Base-by-base conservation (phyloP, 2,329 filamentous ascomycete genomes). In the Penicillium sp. region DNA sequence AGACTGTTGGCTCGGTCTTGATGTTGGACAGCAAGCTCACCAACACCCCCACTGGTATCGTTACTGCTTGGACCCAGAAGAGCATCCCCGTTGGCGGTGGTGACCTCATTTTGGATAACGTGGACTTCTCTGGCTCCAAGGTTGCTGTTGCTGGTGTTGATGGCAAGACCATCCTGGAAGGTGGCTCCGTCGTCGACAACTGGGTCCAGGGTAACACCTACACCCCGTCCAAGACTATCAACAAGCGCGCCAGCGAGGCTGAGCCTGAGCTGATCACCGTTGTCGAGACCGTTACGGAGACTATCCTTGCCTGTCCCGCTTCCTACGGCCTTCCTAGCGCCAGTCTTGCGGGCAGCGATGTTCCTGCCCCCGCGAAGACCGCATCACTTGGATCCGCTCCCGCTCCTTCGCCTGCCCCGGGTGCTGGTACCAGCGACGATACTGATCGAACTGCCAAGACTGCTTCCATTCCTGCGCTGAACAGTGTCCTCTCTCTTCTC, bases 141-240 rank as follows among this genome's bases (percentile, higher is more conserved):
- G 81, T 84, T 25, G 91, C 90, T 33, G 84, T 97, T 53, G 80
- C 85, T 53, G 77, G 79, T 51, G 71, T 78, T 23, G 80, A 78
- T 61, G 87, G 85, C 45, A 79, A 82, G 43, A 74, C 77, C 5
- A 79, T 96, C 44, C 83, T 97, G 31, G 77, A 80, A 2, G 91
- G 91, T 59, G 89, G 89, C 67, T 79, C 82, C 47, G 83, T 86
- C 62, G 82, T 97, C 58, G 73, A 79, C 2, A 87, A 86, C 6
- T 99, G 89, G 84, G 82, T 86, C 23, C 92, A 97, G 74, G 94
- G 94, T 49, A 88, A 89, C 61, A 81, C 85, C 45, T 93, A 96
- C 75, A 80, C 71, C 8, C 72, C 74, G 1, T 58, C 62, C 1
- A 62, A 58, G 7, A 52, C 60, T 7, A 39, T 61, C 21, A 61